Evolutionary conservation across 129 eudicot genomes (phyloP).

Genomic region (Calendula officinalis): DNA sequence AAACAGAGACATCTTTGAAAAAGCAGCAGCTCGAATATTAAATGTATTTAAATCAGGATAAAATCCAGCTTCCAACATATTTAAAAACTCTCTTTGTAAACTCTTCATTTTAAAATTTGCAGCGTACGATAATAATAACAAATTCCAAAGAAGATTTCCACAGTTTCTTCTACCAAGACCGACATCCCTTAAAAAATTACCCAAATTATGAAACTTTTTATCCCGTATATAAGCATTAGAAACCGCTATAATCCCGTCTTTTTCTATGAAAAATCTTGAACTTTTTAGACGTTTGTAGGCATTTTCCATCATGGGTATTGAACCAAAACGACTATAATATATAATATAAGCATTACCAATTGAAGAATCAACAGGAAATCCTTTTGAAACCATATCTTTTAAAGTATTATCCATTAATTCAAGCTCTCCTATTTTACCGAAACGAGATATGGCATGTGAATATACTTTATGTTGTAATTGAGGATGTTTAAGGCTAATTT

Average conservation of each 20-base stretch:
- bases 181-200: slow-evolving; percentile 67
- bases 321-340: slow-evolving; percentile 69
- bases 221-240: slow-evolving; percentile 63
- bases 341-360: slow-evolving; percentile 72
- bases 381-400: slow-evolving; percentile 65
- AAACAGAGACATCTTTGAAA: slow-evolving; percentile 81
- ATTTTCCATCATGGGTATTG: slow-evolving; percentile 61
- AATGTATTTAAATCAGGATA: slow-evolving; percentile 79
- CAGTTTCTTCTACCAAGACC: slow-evolving; percentile 80
- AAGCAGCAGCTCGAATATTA: slow-evolving; percentile 75
- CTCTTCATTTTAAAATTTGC: slow-evolving; percentile 90
- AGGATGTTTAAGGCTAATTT: slow-evolving; percentile 42
- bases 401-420: slow-evolving; percentile 61
- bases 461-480: slow-evolving; percentile 44
- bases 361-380: slow-evolving; percentile 55
- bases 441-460: slow-evolving; percentile 45
- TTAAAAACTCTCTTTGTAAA: slow-evolving; percentile 82
- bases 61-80: slow-evolving; percentile 84
- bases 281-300: slow-evolving; percentile 74
- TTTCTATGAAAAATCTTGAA: slow-evolving; percentile 70
- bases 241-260: slow-evolving; percentile 69
- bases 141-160: slow-evolving; percentile 92
- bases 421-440: slow-evolving; percentile 72
- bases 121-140: slow-evolving; percentile 71
- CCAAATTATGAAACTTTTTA: slow-evolving; percentile 64